These are phyloP conservation scores for Globisporangium parvum DNA, from an alignment of 352 stramenopile genomes.

Conservation along the genomic window DNA sequence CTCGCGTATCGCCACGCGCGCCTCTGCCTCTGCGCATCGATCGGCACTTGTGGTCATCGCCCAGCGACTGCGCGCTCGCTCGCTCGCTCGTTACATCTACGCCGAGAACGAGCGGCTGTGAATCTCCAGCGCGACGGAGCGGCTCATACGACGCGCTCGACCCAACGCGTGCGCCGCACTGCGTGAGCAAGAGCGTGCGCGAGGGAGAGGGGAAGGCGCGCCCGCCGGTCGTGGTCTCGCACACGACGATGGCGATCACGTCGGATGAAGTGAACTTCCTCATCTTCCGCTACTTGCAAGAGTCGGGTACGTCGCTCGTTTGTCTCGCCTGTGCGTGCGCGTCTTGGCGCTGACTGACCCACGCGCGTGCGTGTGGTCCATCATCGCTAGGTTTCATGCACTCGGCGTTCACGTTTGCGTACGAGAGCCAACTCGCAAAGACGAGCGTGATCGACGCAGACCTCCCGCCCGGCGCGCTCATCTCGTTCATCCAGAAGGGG, in stretches of 20 bases:
- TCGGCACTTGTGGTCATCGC: background rate
- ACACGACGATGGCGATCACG: conserved; percentile 77
- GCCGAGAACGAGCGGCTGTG: background rate
- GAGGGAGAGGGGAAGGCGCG: background rate
- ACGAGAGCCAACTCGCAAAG: conserved; percentile 95
- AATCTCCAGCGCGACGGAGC: background rate
- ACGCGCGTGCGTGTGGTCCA: background rate
- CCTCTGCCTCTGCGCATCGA: background rate
- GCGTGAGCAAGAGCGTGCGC: background rate
- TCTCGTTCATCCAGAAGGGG: conserved; percentile 98
- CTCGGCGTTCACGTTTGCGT: conserved; percentile 97
- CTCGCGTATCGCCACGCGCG: background rate
- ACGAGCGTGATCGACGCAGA: conserved; percentile 90
- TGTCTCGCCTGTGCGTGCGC: background rate
- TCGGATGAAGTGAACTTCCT: conserved; percentile 98
- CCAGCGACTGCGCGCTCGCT: background rate
- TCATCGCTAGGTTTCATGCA: conserved; percentile 89
- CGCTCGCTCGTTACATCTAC: background rate
- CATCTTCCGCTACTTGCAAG: conserved; percentile 96
- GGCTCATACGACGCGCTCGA: background rate
- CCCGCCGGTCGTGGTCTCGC: background rate
- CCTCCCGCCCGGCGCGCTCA: conserved; percentile 94
- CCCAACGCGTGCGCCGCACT: background rate
- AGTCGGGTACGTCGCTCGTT: conserved; percentile 72
- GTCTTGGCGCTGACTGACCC: background rate